Percentiles rank a stretch among this genome's conserved stretches.
Evolutionary conservation across 176 grass and related monocot species (phyloP).

Genomic region (Phragmites australis): DNA sequence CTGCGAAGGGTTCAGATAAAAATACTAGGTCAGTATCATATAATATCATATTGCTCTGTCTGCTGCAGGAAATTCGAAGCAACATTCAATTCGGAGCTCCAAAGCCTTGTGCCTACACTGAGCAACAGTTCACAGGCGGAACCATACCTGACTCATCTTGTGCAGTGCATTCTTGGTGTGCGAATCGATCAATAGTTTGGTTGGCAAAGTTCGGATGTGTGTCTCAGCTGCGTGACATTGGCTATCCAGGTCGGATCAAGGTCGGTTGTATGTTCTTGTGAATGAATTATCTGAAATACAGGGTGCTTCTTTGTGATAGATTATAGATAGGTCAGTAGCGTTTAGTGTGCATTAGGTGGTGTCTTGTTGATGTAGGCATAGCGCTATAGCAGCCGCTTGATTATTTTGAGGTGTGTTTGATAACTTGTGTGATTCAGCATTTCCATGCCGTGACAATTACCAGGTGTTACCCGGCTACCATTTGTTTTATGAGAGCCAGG

Average conservation of each 20-base stretch:
- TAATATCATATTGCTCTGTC: slow-evolving; percentile 20
- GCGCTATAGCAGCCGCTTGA: background rate
- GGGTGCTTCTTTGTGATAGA: background rate
- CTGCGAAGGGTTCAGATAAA: background rate
- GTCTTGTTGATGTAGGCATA: background rate
- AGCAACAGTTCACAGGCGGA: slow-evolving; percentile 83
- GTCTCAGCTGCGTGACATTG: background rate
- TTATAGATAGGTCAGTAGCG: background rate
- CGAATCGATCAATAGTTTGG: slow-evolving; percentile 57
- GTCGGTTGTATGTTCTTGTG: background rate
- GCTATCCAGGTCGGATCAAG: background rate
- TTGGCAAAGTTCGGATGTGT: background rate
- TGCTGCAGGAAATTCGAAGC: slow-evolving; percentile 82
- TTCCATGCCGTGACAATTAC: background rate
- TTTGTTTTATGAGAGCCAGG: background rate
- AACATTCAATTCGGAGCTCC: slow-evolving; percentile 87
- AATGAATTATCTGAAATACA: background rate
- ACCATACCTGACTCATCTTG: slow-evolving; percentile 89
- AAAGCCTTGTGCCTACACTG: slow-evolving; percentile 68
- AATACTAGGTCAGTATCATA: background rate
- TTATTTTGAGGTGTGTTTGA: slow-evolving; percentile 6
- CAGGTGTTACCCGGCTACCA: background rate
- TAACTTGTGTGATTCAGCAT: background rate
- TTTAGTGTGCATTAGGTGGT: background rate
- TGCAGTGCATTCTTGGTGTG: slow-evolving; percentile 81